phyloP scores from a whole-genome alignment of 2,329 filamentous ascomycete genomes.

The Ascochyta clinopodiicola region DNA sequence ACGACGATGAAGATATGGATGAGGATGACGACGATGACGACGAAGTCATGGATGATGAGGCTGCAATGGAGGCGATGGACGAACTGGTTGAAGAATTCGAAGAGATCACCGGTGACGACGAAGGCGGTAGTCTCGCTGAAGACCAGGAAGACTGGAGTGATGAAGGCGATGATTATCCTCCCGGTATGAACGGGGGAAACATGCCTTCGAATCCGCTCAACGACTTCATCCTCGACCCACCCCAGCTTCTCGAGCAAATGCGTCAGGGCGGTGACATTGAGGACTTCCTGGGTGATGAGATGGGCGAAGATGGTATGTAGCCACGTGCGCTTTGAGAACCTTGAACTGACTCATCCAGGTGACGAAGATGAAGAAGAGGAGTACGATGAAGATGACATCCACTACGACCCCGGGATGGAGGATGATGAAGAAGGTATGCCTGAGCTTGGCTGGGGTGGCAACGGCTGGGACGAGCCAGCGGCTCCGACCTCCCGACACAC shows the following conservation, averaged over 20 bases:
- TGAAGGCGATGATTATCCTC: slow-evolving; percentile 55
- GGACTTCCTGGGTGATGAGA: slow-evolving; percentile 64
- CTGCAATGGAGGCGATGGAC: slow-evolving; percentile 26
- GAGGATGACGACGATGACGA: slow-evolving; percentile 47
- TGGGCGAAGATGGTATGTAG: slow-evolving; percentile 65
- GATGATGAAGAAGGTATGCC: slow-evolving; percentile 53
- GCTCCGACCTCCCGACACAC: slow-evolving; percentile 56
- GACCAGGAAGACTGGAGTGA: slow-evolving; percentile 53
- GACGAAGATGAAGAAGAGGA: slow-evolving; percentile 65
- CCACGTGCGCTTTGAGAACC: background rate
- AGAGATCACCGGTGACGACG: slow-evolving; percentile 56
- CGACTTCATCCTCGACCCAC: slow-evolving; percentile 47
- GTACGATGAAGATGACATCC: slow-evolving; percentile 70
- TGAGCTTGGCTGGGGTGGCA: slow-evolving; percentile 57
- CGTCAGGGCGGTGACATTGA: slow-evolving; percentile 57
- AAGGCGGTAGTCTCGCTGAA: slow-evolving; percentile 54
- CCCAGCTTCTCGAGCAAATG: slow-evolving; percentile 47
- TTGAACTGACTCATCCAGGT: slow-evolving; percentile 44
- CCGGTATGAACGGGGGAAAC: slow-evolving; percentile 57
- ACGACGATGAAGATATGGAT: slow-evolving; percentile 61
- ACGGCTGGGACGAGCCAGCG: slow-evolving; percentile 56
- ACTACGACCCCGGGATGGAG: slow-evolving; percentile 59
- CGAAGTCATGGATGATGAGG: slow-evolving; percentile 48
- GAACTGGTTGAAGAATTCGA: slow-evolving; percentile 48
- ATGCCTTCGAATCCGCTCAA: slow-evolving; percentile 51